phyloP scores from a whole-genome alignment of 2,329 filamentous ascomycete genomes.

The Botrytis byssoidea region DNA sequence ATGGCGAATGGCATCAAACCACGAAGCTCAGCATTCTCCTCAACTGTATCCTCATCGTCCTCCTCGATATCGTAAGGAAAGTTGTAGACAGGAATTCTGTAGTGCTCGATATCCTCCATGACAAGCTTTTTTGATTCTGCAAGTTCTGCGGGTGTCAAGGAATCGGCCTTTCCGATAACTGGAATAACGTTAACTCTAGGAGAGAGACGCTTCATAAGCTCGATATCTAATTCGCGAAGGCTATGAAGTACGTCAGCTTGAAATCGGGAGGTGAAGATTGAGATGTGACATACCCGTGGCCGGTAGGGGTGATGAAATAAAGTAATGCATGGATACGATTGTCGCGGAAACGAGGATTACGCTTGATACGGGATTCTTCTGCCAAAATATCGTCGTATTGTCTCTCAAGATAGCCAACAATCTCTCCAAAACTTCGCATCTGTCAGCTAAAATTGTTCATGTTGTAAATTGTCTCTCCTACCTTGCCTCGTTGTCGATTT shows the following conservation, averaged over 20 bases:
- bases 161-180: slow-evolving; percentile 97
- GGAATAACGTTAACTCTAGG: slow-evolving; percentile 98
- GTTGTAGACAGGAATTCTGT: slow-evolving; percentile 99
- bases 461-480: slow-evolving; percentile 43
- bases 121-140: slow-evolving; percentile 99
- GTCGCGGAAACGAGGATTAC: slow-evolving; percentile 99
- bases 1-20: slow-evolving; percentile 99
- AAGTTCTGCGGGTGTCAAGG: slow-evolving; percentile 90
- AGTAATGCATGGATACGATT: slow-evolving; percentile 97
- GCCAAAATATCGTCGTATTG: slow-evolving; percentile 99
- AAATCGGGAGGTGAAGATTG: background rate
- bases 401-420: slow-evolving; percentile 96
- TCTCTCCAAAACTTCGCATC: slow-evolving; percentile 79
- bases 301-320: slow-evolving; percentile 99
- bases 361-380: slow-evolving; percentile 99
- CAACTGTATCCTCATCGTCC: slow-evolving; percentile 98
- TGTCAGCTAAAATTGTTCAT: slow-evolving; percentile 34
- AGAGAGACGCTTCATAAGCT: slow-evolving; percentile 98
- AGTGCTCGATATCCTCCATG: slow-evolving; percentile 99
- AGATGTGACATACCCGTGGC: slow-evolving; percentile 70
- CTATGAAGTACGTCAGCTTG: slow-evolving; percentile 46
- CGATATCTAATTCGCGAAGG: slow-evolving; percentile 97
- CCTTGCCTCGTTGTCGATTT: slow-evolving; percentile 99
- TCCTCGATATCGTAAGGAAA: slow-evolving; percentile 99
- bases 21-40: slow-evolving; percentile 96